Base-by-base conservation (phyloP, 2,329 filamentous ascomycete species). In the Diplodia intermedia region DNA sequence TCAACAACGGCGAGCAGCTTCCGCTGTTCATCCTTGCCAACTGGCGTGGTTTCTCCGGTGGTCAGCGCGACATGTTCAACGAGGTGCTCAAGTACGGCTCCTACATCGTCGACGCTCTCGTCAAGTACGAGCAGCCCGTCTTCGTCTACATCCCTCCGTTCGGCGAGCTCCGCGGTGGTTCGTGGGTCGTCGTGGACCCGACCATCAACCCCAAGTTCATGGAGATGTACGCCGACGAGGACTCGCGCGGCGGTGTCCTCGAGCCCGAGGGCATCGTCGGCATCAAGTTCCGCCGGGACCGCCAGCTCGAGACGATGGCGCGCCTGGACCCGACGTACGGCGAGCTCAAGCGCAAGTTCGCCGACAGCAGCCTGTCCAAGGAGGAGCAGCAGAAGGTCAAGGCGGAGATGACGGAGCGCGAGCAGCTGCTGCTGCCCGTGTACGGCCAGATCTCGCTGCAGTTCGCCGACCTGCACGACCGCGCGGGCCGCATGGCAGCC, bases 41-140 rank as follows among this genome's bases (percentile, higher is more conserved):
- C 87, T 99, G 95, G 95, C 91, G 95, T 89, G 95, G 95, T 85
- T 99, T 99, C 92, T 99, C 95, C 73, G 95, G 95, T 85, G 95
- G 95, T 72, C 95, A 99, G 84, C 93, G 94, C 74, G 95, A 99
- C 83, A 99, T 99, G 95, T 99, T 96, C 89, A 97, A 98, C 84
- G 95, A 99, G 83, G 95, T 99, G 18, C 89, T 99, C 82, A 99
- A 99, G 86, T 99, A 99, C 77, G 95, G 95, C 78, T 97, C 94
- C 20, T 98, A 95, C 87, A 99, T 99, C 77, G 95, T 99, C 73
- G 95, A 99, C 77, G 94, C 94, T 67, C 90, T 99, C 57, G 93
- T 97, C 86, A 97, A 97, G 84, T 99, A 93, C 78, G 92, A 99
- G 86, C 95, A 99, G 85, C 95, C 95, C 67, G 90, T 99, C 82